Evolutionary conservation across 441 rosid species (phyloP).

Genomic region (Monsonia emarginata): DNA sequence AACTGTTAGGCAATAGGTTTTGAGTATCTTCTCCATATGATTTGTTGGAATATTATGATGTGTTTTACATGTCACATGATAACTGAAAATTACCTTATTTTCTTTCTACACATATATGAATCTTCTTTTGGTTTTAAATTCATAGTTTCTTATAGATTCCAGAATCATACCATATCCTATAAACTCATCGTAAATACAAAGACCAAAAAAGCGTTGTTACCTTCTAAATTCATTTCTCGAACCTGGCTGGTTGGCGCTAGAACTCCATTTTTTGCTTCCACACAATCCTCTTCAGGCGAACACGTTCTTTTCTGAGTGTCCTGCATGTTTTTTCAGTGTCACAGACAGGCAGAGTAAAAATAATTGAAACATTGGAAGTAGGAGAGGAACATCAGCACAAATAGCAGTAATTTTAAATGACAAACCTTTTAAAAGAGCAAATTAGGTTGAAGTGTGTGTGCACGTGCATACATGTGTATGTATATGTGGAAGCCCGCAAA

Average conservation of each 20-base stretch:
- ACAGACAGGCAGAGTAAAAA: background rate
- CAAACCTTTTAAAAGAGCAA: constrained; percentile 15
- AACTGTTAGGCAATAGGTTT: background rate
- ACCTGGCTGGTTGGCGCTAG: background rate
- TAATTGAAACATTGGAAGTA: constrained; percentile 16
- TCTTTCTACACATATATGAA: background rate
- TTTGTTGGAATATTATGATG: constrained; percentile 7
- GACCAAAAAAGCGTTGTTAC: background rate
- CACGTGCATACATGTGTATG: constrained; percentile 87
- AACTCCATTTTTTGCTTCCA: background rate
- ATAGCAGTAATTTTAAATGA: constrained; percentile 13
- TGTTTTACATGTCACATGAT: constrained; percentile 1
- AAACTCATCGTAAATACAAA: background rate
- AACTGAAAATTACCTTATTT: background rate
- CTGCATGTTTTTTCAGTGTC: constrained; percentile 1
- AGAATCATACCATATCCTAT: background rate
- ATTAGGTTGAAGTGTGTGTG: constrained; percentile 49
- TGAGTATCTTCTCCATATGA: constrained; percentile 6
- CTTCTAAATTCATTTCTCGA: background rate
- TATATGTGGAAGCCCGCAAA: constrained; percentile 49
- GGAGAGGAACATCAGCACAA: constrained; percentile 15
- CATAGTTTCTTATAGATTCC: background rate
- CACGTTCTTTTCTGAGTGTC: background rate
- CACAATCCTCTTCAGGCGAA: background rate
- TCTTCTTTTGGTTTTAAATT: background rate